Evolutionary conservation across 2,329 filamentous ascomycete species (phyloP), one percentile per base, ranked within the genome.

Genomic region (Daldinia sp.): DNA sequence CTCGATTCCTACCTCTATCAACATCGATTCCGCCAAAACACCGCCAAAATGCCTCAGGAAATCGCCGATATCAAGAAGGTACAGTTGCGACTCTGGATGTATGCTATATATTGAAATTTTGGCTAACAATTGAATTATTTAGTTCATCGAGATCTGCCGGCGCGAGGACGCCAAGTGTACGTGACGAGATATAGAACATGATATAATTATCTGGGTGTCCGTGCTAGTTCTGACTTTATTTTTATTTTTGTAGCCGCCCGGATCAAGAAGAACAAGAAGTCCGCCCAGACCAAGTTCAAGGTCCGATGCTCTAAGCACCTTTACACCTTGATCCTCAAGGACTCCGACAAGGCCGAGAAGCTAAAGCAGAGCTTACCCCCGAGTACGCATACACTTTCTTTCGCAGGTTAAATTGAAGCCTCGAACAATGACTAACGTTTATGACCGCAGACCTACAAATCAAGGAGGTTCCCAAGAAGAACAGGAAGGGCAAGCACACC

Each of bases 61-160:
- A 91, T 97, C 82, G 92, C 89, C 80, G 95, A 98, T 82, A 98
- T 98, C 89, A 98, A 99, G 86, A 85, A 88, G 84, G 87, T 90
- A 78, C 64, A 80, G 8, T 27, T 71, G 70, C 50, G 49, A 30
- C 11, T 25, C 25, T 13, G 7, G 1, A 41, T 58, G 39, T 50
- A 19, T 5, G 9, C 11, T 29, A 17, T 21, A 11, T 7, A 49
- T 29, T 45, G 48, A 41, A n/a, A 43, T 48, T 43, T 32, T 41
- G 9, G 21, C 67, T 72, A 65, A 74, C 77, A 79, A 69, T 78
- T 73, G 34, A 4, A 15, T 61, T 59, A 25, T 62, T 81, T 81
- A 97, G 88, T 99, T 99, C 92, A 96, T 99, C 83, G 95, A 98
- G 91, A 97, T 99, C 89, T 97, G 92, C 90, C 91, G 94, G 84